Conservation (phyloP, 164 flowering plant species). For the Vitis vinifera region DNA sequence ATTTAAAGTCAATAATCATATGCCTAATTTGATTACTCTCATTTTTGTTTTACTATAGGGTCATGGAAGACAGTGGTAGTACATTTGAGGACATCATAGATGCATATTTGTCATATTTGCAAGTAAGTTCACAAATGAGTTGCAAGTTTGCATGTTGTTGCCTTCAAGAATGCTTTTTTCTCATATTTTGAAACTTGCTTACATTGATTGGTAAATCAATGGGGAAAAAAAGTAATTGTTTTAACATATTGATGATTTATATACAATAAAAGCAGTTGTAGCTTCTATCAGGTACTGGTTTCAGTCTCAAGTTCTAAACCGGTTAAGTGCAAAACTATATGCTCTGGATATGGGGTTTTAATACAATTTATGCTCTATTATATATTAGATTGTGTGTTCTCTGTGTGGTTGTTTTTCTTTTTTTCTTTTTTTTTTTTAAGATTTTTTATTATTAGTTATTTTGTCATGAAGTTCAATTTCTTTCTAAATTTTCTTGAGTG, state of each 20-base stretch:
- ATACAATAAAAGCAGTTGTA: not conserved
- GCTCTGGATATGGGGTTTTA: too few relatives aligned
- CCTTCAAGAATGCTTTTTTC: not conserved
- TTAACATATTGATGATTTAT: too few relatives aligned
- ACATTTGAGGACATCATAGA: slow-evolving; percentile 82
- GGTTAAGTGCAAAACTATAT: not conserved
- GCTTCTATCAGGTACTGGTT: not conserved
- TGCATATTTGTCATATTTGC: slow-evolving; percentile 84
- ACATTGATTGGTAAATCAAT: too few relatives aligned
- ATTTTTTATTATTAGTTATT: not conserved
- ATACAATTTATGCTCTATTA: not conserved
- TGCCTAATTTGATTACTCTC: too few relatives aligned
- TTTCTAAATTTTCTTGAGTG: not conserved
- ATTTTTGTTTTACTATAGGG: slow-evolving; percentile 34
- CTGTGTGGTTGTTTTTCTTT: not conserved
- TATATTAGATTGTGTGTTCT: not conserved
- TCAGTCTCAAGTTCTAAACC: not conserved
- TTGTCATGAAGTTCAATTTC: not conserved
- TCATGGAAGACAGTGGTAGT: slow-evolving; percentile 46
- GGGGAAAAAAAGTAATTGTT: too few relatives aligned
- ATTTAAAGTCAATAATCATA: too few relatives aligned
- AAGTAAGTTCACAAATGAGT: slow-evolving; percentile 40
- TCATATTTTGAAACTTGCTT: not conserved
- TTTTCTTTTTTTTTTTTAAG: not conserved
- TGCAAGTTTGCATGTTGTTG: not conserved